Evolutionary conservation across 371 early-diverging fungal genomes (phyloP), one percentile per base, ranked within the genome.

Genomic region (Haplosporangium sp.): DNA sequence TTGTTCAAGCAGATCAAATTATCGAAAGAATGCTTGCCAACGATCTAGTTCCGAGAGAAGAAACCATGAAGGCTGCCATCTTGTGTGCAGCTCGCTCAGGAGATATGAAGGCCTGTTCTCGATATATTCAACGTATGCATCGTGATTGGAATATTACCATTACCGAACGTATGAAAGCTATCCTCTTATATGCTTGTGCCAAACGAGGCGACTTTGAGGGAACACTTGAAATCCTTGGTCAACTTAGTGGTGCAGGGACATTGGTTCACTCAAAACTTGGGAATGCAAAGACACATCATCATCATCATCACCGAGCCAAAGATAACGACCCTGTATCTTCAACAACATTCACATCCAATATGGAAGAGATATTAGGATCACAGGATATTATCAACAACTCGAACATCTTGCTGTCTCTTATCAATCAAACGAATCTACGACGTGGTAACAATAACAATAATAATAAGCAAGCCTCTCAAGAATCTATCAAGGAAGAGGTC

Each of bases 11-110:
- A 4, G 56, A 71, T 48, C 45, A 10, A 58, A 42, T 74, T 19
- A 65, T 79, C 44, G 65, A 65, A 2, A 35, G 60, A 42, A 79
- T 79, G 81, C 61, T 79, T 4, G 58, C 67, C 42, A 67, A 68
- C n/a, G 59, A 71, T 42, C 55, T 74, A 13, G 53, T 71, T 11
- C 81, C 81, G 5, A 56, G 68, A 45, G 75, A 74, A 42, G 65
- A 67, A 37, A 74, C 81, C 11, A 71, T 79, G 75, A 67, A 67
- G 57, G 81, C 81, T 1, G 72, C 66, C 13, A 71, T 79, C 53
- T 40, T 79, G 19, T 79, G 75, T 61, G 81, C 81, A 6, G 81
- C 81, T 1, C 71, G 72, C 3, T 74, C 81, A 0, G 81, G 81
- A 1, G 75, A 79, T 45, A 17, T 79, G 34, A 59, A 68, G 17